Evolutionary conservation across 2,329 filamentous ascomycete genomes (phyloP).

Genomic region (Fusarium foetens): DNA sequence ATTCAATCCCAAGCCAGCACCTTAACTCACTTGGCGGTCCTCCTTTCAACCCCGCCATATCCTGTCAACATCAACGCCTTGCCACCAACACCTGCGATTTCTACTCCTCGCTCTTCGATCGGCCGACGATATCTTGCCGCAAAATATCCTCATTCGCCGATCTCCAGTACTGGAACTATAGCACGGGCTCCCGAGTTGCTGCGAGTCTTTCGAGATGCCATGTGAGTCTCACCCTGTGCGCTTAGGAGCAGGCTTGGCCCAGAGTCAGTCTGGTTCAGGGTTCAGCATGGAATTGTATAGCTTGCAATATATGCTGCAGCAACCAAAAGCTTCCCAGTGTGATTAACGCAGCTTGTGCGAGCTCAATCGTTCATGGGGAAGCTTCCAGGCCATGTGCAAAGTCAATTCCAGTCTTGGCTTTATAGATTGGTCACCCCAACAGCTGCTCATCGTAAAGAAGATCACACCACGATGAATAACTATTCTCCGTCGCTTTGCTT

Average conservation of each 20-base stretch:
- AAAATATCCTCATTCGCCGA: constrained; percentile 24
- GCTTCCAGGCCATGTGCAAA: constrained; percentile 11
- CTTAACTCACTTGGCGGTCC: constrained; percentile 17
- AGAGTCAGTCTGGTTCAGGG: constrained; percentile 3
- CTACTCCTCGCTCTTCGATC: constrained; percentile 30
- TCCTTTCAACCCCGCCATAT: constrained; percentile 44
- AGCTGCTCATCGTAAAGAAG: neutral
- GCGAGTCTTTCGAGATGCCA: constrained; percentile 50
- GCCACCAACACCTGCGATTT: constrained; percentile 33
- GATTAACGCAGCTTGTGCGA: constrained; percentile 11
- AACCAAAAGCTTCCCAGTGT: constrained; percentile 14
- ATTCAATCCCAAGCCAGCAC: constrained; percentile 23
- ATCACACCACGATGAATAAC: constrained; percentile 9
- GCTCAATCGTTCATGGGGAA: constrained; percentile 1
- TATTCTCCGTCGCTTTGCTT: constrained; percentile 3
- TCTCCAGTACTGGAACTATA: constrained; percentile 32
- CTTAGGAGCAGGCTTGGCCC: constrained; percentile 14
- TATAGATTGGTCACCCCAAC: constrained; percentile 19
- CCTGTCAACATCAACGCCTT: constrained; percentile 22
- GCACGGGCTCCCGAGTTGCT: constrained; percentile 39
- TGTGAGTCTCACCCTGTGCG: constrained; percentile 48
- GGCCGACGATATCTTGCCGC: constrained; percentile 27
- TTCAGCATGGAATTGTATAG: constrained; percentile 14
- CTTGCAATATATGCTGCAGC: constrained; percentile 11
- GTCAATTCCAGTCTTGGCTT: constrained; percentile 39